Evolutionary conservation across 192 early-diverging fungal genomes (phyloP).

Genomic region (Spizellomyces punctatus): DNA sequence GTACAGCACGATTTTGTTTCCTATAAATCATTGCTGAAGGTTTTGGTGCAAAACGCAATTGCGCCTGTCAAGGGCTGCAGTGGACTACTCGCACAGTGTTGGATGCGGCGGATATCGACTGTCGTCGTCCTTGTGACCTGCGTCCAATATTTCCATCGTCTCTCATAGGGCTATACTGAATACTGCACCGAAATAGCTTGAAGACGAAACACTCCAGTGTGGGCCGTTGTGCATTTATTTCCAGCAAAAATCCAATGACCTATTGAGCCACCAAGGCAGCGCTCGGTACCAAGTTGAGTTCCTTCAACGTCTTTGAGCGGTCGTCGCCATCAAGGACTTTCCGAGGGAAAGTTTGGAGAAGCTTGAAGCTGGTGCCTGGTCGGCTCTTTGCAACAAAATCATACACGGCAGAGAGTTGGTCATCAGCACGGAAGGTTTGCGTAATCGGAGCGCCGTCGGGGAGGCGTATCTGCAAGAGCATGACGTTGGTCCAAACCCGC

Average conservation of each 20-base stretch:
- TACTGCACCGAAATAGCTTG: too few relatives aligned
- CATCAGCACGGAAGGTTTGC: constrained; percentile 62
- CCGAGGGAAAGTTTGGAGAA: constrained; percentile 74
- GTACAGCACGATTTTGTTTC: too few relatives aligned
- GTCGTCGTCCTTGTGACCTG: too few relatives aligned
- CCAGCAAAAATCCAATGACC: background rate
- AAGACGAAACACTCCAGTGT: too few relatives aligned
- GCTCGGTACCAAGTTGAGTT: constrained; percentile 67
- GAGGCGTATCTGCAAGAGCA: constrained; percentile 55
- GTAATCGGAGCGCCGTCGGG: constrained; percentile 60
- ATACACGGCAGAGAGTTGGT: constrained; percentile 62
- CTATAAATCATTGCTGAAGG: too few relatives aligned
- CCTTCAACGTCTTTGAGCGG: constrained; percentile 65
- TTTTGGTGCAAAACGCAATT: too few relatives aligned
- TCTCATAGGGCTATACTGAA: too few relatives aligned
- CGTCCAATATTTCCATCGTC: too few relatives aligned
- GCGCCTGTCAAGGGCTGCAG: too few relatives aligned
- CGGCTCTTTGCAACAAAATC: constrained; percentile 51
- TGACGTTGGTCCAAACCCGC: constrained; percentile 1
- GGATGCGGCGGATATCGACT: too few relatives aligned
- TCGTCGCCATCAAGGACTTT: constrained; percentile 67
- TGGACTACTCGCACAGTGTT: too few relatives aligned
- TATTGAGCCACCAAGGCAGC: constrained; percentile 62
- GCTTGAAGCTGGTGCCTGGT: constrained; percentile 52
- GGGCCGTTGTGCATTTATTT: too few relatives aligned